Conservation (phyloP, 2,329 filamentous ascomycete species). For the Trichoderma afroharzianum region DNA sequence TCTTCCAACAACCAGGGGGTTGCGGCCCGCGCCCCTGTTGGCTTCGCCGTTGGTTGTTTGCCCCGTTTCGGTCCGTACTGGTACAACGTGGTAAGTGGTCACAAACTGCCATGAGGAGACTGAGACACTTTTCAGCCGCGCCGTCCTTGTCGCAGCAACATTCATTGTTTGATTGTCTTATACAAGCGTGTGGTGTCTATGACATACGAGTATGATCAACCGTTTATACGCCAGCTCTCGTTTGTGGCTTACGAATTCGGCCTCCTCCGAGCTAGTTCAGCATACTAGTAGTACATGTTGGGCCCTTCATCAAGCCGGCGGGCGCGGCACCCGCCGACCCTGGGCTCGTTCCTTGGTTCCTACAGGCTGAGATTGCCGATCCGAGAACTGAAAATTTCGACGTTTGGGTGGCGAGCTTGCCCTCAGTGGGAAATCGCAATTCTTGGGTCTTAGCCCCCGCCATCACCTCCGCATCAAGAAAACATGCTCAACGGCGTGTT, state of each 20-base stretch:
- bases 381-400: not conserved
- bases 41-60: not conserved
- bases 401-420: not conserved
- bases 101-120: not conserved
- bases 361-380: not conserved
- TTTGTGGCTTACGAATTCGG: not conserved
- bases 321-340: not conserved
- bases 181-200: not conserved
- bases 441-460: not conserved
- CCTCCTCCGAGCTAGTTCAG: constrained; percentile 7
- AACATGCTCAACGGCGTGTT: not conserved
- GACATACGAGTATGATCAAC: not conserved
- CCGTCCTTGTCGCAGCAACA: not conserved
- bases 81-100: not conserved
- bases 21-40: constrained; percentile 2
- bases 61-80: not conserved
- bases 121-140: constrained; percentile 1
- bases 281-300: too few relatives aligned
- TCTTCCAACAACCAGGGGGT: not conserved
- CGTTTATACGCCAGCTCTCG: not conserved
- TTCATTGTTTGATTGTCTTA: not conserved
- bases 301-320: not conserved
- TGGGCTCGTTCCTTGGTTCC: not conserved
- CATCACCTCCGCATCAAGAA: not conserved
- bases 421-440: not conserved